Conservation (phyloP, 495 filamentous ascomycete species). For the Penicillium paradoxum region DNA sequence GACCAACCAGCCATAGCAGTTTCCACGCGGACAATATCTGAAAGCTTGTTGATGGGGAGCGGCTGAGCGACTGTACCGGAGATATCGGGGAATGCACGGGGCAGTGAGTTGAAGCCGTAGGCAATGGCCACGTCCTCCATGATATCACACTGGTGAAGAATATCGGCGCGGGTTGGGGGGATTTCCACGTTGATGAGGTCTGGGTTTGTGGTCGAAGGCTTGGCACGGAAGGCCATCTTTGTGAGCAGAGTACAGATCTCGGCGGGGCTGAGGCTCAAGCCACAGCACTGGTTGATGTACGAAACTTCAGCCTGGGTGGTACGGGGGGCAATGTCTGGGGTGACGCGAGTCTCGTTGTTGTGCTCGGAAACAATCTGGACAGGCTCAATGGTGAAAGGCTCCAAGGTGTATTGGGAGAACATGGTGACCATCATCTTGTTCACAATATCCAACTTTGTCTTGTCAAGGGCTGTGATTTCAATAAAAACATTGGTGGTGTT, state of each 20-base stretch:
- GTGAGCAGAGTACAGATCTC: constrained; percentile 70
- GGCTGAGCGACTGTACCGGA: constrained; percentile 81
- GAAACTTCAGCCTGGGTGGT: constrained; percentile 75
- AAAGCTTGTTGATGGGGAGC: constrained; percentile 87
- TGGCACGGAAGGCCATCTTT: constrained; percentile 80
- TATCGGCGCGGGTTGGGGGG: constrained; percentile 85
- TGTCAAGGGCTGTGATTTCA: constrained; percentile 94
- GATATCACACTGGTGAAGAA: constrained; percentile 93
- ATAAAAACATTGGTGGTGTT: constrained; percentile 91
- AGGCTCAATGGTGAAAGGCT: constrained; percentile 89
- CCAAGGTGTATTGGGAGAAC: constrained; percentile 89
- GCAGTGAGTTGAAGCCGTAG: constrained; percentile 94
- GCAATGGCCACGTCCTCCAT: constrained; percentile 98
- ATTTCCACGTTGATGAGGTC: constrained; percentile 73
- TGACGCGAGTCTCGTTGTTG: constrained; percentile 74
- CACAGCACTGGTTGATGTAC: constrained; percentile 90
- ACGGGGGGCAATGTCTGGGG: constrained; percentile 72
- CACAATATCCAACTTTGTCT: constrained; percentile 94
- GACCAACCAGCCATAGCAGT: constrained; percentile 93
- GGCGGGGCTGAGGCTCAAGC: constrained; percentile 64
- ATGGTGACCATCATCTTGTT: constrained; percentile 92
- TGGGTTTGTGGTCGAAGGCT: constrained; percentile 58
- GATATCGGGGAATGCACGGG: constrained; percentile 74
- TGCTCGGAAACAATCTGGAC: constrained; percentile 86
- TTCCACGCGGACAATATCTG: constrained; percentile 86